These are phyloP conservation scores for Solanum habrochaites DNA, from an alignment of 257 asterid species.

Conservation along the genomic window DNA sequence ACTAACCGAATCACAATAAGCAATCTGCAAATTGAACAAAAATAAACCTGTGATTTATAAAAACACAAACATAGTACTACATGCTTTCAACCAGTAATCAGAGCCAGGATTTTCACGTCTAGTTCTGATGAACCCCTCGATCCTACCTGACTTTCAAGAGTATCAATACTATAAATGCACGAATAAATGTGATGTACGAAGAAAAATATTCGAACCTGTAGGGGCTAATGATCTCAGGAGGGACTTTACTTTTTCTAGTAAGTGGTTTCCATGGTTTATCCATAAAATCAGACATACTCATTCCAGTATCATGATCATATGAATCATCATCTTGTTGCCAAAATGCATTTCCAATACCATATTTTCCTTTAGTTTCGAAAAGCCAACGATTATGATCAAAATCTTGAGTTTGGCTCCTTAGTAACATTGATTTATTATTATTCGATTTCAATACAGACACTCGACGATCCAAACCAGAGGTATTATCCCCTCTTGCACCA, in stretches of 20 bases:
- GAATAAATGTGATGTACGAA: not conserved
- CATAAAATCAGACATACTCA: slow-evolving; percentile 87
- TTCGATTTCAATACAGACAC: slow-evolving; percentile 49
- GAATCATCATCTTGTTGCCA: slow-evolving; percentile 73
- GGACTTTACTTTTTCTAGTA: slow-evolving; percentile 60
- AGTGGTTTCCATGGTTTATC: slow-evolving; percentile 99
- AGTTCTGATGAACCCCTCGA: not conserved
- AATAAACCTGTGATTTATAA: not conserved
- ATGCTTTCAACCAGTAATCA: not conserved
- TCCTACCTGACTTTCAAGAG: not conserved
- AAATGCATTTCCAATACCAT: slow-evolving; percentile 85
- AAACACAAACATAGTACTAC: not conserved
- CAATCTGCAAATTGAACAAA: slow-evolving; percentile 27
- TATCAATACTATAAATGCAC: not conserved
- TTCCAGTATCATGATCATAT: slow-evolving; percentile 65
- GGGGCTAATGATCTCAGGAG: slow-evolving; percentile 71
- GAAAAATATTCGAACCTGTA: slow-evolving; percentile 43
- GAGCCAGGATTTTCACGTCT: not conserved
- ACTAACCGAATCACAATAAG: slow-evolving; percentile 57
- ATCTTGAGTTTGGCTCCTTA: slow-evolving; percentile 84
- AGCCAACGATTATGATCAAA: slow-evolving; percentile 94
- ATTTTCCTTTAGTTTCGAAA: slow-evolving; percentile 81
- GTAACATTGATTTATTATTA: slow-evolving; percentile 68
- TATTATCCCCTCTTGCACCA: not conserved
- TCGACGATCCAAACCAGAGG: slow-evolving; percentile 43